phyloP scores from a whole-genome alignment of 345 rosid genomes.

The Arabis hirsuta region DNA sequence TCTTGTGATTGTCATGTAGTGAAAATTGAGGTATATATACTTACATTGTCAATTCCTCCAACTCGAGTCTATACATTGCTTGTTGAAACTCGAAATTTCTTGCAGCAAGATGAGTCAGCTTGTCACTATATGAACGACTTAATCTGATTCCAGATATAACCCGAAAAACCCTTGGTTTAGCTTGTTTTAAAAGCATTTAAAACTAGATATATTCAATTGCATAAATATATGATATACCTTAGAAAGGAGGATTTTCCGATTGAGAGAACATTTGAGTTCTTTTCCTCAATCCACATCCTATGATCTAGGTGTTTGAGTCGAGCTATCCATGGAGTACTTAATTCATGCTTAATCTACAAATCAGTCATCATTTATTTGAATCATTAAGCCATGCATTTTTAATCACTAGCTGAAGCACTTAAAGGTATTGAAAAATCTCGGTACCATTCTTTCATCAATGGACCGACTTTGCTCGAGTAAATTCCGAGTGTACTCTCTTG shows the following conservation, averaged over 20 bases:
- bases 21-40: slow-evolving; percentile 3
- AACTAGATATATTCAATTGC: not conserved
- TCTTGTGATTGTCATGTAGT: not conserved
- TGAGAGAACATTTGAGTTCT: slow-evolving; percentile 48
- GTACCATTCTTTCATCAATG: slow-evolving; percentile 25
- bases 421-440: not conserved
- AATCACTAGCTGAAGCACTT: not conserved
- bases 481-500: slow-evolving; percentile 53
- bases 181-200: not conserved
- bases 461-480: slow-evolving; percentile 45
- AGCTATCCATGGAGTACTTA: slow-evolving; percentile 60
- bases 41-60: slow-evolving; percentile 57
- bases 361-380: not conserved
- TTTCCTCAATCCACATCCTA: slow-evolving; percentile 66
- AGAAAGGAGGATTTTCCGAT: slow-evolving; percentile 53
- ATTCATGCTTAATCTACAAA: slow-evolving; percentile 53
- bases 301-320: slow-evolving; percentile 65
- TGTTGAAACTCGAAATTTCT: slow-evolving; percentile 51
- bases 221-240: slow-evolving; percentile 45
- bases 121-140: slow-evolving; percentile 37
- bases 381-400: not conserved
- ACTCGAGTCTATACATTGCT: slow-evolving; percentile 50
- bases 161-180: not conserved
- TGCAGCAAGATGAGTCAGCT: slow-evolving; percentile 51
- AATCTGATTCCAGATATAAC: slow-evolving; percentile 43